These are phyloP conservation scores for Ustilaginoidea virens DNA, from an alignment of 2,329 filamentous ascomycete species.

Conservation along the genomic window DNA sequence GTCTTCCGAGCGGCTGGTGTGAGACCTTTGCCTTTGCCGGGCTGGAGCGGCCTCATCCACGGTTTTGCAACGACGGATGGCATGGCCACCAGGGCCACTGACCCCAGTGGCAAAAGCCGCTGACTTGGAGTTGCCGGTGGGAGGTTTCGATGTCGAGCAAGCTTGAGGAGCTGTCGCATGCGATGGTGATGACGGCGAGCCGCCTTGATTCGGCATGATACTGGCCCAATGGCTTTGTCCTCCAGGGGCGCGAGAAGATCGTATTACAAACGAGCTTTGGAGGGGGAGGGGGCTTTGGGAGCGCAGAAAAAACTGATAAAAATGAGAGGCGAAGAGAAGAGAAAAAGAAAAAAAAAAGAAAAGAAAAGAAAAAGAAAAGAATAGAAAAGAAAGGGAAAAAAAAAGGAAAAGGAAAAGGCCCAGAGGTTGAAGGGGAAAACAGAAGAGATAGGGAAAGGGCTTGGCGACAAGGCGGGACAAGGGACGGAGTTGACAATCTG, in stretches of 20 bases:
- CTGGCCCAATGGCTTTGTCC: no score
- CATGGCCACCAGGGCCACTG: constrained; percentile 11
- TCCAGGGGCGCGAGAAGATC: no score
- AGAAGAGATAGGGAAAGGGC: no score
- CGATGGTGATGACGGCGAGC: no score
- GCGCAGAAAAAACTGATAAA: no score
- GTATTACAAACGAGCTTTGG: no score
- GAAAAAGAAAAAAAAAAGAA: not conserved
- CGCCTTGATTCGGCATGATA: no score
- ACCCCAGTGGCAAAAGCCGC: constrained; percentile 5
- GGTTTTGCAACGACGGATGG: constrained; percentile 25
- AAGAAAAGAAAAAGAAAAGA: not conserved
- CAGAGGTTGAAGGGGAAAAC: no score
- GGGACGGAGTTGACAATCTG: no score
- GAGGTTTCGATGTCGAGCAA: not conserved
- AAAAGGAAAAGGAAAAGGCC: no score
- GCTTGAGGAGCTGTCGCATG: constrained; percentile 4
- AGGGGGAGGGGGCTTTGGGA: no score
- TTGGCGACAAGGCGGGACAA: no score
- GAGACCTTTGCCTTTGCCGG: constrained; percentile 6
- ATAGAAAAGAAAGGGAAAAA: not conserved
- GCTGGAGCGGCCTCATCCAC: constrained; percentile 18
- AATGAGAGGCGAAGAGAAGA: not conserved
- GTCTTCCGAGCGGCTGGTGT: constrained; percentile 11
- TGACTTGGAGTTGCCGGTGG: constrained; percentile 1